A percentile compares a stretch with the other conserved stretches of the same genome.
phyloP scores from a whole-genome alignment of 129 eudicot species.

The Erigeron canadensis region DNA sequence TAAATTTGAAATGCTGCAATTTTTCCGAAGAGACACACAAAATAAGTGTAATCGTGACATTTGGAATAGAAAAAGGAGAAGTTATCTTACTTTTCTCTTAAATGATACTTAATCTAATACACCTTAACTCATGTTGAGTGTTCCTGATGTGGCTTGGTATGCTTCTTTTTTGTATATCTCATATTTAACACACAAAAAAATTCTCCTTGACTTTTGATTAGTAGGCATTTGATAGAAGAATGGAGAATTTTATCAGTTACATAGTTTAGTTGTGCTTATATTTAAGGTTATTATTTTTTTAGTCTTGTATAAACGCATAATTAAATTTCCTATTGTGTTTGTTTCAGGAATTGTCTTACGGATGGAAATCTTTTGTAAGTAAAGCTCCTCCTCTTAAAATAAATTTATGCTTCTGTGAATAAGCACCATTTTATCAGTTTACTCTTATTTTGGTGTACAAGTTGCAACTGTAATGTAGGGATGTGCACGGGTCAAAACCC shows the following conservation, averaged over 20 bases:
- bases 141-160: background rate
- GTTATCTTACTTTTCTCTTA: too few species aligned
- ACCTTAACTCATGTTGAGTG: too few species aligned
- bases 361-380: conserved; percentile 97
- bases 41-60: background rate
- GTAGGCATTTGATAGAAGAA: background rate
- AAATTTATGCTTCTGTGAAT: background rate
- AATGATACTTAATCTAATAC: too few species aligned
- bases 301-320: background rate
- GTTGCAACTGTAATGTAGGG: background rate
- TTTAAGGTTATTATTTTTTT: conserved; percentile 12
- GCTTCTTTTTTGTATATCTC: background rate
- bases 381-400: conserved; percentile 11
- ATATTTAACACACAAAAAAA: background rate
- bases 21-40: background rate
- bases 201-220: background rate
- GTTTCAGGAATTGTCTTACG: conserved; percentile 62
- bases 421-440: background rate
- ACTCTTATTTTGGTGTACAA: background rate
- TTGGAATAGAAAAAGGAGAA: background rate
- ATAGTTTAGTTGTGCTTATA: conserved; percentile 10
- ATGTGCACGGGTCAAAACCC: too few species aligned
- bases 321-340: conserved; percentile 8
- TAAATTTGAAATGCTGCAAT: background rate
- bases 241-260: conserved; percentile 1